Base-by-base conservation (phyloP, 2,329 filamentous ascomycete species). In the Ascochyta pisi region DNA sequence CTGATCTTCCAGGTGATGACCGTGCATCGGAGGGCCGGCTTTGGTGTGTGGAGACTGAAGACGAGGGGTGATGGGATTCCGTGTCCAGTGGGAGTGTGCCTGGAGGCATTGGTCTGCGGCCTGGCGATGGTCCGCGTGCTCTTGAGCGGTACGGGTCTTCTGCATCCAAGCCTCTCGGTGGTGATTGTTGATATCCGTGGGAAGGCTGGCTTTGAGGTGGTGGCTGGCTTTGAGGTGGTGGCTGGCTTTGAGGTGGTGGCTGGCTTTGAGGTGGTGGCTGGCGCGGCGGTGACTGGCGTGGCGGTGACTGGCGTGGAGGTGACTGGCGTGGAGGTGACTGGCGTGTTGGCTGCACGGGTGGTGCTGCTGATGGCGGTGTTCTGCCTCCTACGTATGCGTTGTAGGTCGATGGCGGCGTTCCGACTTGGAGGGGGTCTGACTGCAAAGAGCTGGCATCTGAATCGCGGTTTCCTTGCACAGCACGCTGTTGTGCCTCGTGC, bases 401-500 rank as follows among this genome's bases (percentile, higher is more conserved):
- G 48, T 61, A 61, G 4, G 66, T 53, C 4, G 63, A 61, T 9
- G 70, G 70, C 5, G 72, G 69, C 1, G 68, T 72, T 15, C 64
- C 66, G 15, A 68, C 59, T 29, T 66, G 68, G 49, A 68, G 63
- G 1, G 70, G 70, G 45, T 62, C 65, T 15, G 63, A 53, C 2
- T 57, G 61, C 50, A 63, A 42, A 13, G 66, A 68, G 50, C 71
- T 75, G 22, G 71, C 70, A 24, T 66, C 68, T 6, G 74, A 76
- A 27, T 68, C 67, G 4, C 65, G 61, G 26, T 65, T 66, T 16
- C 55, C 45, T 22, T 61, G 60, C 3, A 50, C 55, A 26, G 64
- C 65, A 19, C 61, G 68, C 34, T 76, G 72, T 26, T 63, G 64
- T 34, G 73, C 78, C 43, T 80, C 74, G 43, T 83, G 81, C 48